Evolutionary conservation across 176 grass and related monocot genomes (phyloP), one percentile per base, ranked within the genome.

Genomic region (Raddia distichophylla): DNA sequence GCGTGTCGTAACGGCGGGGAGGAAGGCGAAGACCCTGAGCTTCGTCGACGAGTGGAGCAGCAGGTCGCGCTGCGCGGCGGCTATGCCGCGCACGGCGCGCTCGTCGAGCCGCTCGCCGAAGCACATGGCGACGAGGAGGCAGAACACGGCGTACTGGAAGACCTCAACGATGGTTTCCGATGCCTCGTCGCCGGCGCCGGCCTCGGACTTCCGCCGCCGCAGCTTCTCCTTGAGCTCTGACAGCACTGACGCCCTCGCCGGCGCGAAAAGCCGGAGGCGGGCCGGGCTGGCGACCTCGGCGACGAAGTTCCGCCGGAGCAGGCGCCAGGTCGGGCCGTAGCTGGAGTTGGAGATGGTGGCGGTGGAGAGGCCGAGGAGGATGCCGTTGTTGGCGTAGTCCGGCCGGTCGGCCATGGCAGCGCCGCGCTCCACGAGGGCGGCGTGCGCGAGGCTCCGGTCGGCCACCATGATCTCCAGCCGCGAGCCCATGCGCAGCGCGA

Each of bases 51-150:
- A 50, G 78, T 76, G 73, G 47, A 90, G 34, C 11, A 90, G 62
- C 18, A 8, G 16, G 1, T 79, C 69, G 9, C 86, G 48, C 79
- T 71, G 79, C 22, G 67, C 53, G 22, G 54, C 45, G 15, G 79
- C 78, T 63, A 95, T 92, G 55, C 53, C 84, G 56, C 83, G 75
- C 50, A 90, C 77, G 1, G 77, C 60, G 5, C 65, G 6, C 90
- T 95, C 84, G 45, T 88, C 85, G 6, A 95, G 78, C 20, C 76
- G 73, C 84, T 92, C 87, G 56, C 93, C 87, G 74, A 95, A 95
- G 90, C 90, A 95, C 84, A 94, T 92, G 9, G 77, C 69, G 49
- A 91, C 89, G 4, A 94, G 89, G 12, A 94, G 79, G 67, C 60
- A 79, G 78, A 94, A 94, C 84, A 90, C 85, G 63, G 84, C 71